A percentile compares a stretch with the other conserved stretches of the same genome.
phyloP scores from a whole-genome alignment of 176 grass and related monocot species.

The Luzula sylvatica region DNA sequence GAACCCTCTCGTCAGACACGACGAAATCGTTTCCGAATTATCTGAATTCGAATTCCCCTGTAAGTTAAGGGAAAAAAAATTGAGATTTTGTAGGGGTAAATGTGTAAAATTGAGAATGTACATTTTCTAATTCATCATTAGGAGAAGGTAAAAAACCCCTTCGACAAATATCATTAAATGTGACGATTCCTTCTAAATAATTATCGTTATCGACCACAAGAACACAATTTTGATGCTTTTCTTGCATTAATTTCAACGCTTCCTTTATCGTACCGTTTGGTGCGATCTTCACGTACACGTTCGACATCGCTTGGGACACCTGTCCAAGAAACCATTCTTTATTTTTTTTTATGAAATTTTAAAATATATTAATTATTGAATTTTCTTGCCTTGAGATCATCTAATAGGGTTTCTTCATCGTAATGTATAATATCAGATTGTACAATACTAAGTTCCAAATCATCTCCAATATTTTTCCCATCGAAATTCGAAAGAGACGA shows the following conservation, averaged over 20 bases:
- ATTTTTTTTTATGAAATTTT: background rate
- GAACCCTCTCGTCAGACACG: conserved; percentile 77
- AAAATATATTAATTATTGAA: background rate
- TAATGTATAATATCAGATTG: conserved; percentile 37
- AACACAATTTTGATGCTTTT: conserved; percentile 84
- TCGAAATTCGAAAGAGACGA: conserved; percentile 47
- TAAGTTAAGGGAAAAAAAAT: conserved; percentile 13
- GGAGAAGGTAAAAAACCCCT: conserved; percentile 41
- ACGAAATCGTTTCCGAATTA: conserved; percentile 53
- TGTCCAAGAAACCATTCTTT: conserved; percentile 24
- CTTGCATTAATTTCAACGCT: conserved; percentile 57
- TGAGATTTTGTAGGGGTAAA: background rate
- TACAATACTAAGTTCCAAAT: conserved; percentile 57
- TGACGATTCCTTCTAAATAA: conserved; percentile 92
- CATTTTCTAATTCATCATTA: background rate
- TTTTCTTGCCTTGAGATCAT: conserved; percentile 75
- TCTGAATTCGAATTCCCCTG: conserved; percentile 29
- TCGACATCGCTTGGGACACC: conserved; percentile 93
- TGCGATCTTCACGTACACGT: conserved; percentile 57
- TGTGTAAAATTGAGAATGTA: background rate
- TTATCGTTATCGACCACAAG: conserved; percentile 87
- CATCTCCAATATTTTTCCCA: conserved; percentile 45
- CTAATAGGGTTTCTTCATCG: conserved; percentile 75
- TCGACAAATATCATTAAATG: conserved; percentile 60
- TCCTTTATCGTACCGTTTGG: conserved; percentile 56